Evolutionary conservation across 306 rosid genomes (phyloP).

Genomic region (Rosa rugosa): DNA sequence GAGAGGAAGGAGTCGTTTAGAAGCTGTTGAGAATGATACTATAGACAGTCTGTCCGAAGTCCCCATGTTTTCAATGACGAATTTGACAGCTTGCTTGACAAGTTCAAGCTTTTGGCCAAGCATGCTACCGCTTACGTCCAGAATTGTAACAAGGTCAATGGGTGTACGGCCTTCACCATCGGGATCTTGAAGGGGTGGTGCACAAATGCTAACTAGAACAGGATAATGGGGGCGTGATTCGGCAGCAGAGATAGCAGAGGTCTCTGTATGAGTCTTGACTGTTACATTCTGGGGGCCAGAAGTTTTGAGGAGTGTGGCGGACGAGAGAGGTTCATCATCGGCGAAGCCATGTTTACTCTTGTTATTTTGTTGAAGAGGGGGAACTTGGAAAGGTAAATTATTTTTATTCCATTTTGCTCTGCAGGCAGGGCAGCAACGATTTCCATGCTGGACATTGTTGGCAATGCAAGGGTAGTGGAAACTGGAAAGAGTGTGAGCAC

Average conservation of each 20-base stretch:
- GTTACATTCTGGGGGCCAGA: not conserved
- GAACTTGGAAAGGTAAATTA: not conserved
- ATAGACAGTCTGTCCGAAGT: not conserved
- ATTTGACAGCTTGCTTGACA: constrained; percentile 29
- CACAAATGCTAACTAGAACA: not conserved
- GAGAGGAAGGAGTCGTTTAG: constrained; percentile 28
- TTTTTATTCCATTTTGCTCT: not conserved
- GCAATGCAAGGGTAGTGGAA: too few species aligned
- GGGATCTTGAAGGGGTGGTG: not conserved
- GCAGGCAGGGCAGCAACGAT: not conserved
- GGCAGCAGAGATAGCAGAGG: not conserved
- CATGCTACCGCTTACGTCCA: constrained; percentile 33
- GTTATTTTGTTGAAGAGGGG: not conserved
- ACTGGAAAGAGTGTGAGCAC: too few species aligned
- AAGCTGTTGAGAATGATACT: not conserved
- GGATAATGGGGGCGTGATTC: not conserved
- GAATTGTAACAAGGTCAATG: constrained; percentile 30
- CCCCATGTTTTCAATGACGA: constrained; percentile 7
- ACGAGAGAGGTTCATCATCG: not conserved
- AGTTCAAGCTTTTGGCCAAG: constrained; percentile 22
- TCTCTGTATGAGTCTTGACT: not conserved
- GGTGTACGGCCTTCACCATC: constrained; percentile 4
- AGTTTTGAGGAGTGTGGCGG: not conserved
- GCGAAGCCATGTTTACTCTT: not conserved
- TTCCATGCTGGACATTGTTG: too few species aligned